These are phyloP conservation scores for Aspergillus sp. DNA, from an alignment of 2,329 filamentous ascomycete genomes.

Conservation along the genomic window DNA sequence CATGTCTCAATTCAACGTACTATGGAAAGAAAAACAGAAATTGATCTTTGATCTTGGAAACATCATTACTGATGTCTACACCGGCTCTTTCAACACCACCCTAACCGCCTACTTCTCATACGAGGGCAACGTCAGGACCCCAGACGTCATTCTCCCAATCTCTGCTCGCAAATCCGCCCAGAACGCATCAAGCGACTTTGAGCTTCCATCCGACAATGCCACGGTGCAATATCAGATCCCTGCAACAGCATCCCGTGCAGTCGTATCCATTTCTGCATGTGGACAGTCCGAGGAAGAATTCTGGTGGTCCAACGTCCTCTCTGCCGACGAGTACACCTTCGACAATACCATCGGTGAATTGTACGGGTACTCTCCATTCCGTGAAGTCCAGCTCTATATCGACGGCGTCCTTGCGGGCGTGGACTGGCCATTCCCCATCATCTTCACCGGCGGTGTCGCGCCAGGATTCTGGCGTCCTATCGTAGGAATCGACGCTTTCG, in stretches of 20 bases:
- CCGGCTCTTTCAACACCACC: conserved; percentile 71
- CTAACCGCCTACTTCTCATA: conserved; percentile 72
- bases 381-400: conserved; percentile 75
- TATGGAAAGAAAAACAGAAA: conserved; percentile 70
- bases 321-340: conserved; percentile 63
- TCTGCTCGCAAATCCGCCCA: conserved; percentile 34
- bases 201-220: conserved; percentile 64
- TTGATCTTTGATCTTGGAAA: conserved; percentile 81
- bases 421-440: conserved; percentile 77
- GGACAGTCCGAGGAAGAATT: conserved; percentile 79
- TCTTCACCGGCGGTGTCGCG: conserved; percentile 79
- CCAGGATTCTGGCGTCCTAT: conserved; percentile 76
- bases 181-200: conserved; percentile 66
- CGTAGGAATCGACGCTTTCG: conserved; percentile 76
- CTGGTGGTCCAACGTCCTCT: conserved; percentile 78
- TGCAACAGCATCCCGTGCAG: conserved; percentile 65
- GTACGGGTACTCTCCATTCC: conserved; percentile 70
- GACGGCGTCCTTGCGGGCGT: conserved; percentile 73
- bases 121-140: conserved; percentile 44
- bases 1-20: conserved; percentile 67
- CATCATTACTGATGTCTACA: conserved; percentile 69
- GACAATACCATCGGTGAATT: conserved; percentile 57
- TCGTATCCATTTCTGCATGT: conserved; percentile 74
- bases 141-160: conserved; percentile 68
- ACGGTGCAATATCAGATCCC: conserved; percentile 64